Evolutionary conservation across 768 basidiomycete species (phyloP), one percentile per base, ranked within the genome.

Genomic region (Sistotremastrum niveocremeum): DNA sequence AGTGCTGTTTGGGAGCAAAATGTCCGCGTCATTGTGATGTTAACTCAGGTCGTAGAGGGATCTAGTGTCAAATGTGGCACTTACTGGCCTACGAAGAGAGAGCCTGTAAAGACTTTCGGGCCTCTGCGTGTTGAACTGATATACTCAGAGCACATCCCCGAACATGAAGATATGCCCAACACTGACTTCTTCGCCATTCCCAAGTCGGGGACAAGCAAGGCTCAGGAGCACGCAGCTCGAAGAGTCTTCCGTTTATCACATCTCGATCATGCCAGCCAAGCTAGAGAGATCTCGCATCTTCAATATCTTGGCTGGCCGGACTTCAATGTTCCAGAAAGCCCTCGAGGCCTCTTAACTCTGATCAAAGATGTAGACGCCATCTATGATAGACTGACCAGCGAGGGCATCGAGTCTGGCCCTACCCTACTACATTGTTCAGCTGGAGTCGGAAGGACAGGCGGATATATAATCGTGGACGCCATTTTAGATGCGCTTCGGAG

Each of bases 301-400:
- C 94, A 98, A 60, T 97, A 90, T 57, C 71, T 93, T 36, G 82
- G 84, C 36, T 98, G 94, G 94, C 89, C 93, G 2, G 94, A 98
- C 56, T 83, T 97, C 68, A 91, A 91, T 58, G 89, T 98, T 8
- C 94, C 94, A 0, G 78, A 82, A 8, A 79, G 88, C 48, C 80
- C 93, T 0, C 66, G 74, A 5, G 82, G 80, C 5, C 67, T 97
- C 12, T 63, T 95, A 37, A 66, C 72, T 9, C 71, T 98, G 28
- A 74, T 95, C 45, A 71, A 69, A 49, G 78, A 80, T 50, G 81
- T 89, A n/a, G 79, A 74, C 51, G 56, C 56, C 3, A 51, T 55
- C 41, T 57, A 55, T 33, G 60, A 56, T 35, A 46, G 45, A 20
- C 35, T 52, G 56, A 56, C 7, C 46, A 57, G 47, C 46, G 51